These are phyloP conservation scores for Daedaleopsis sinensis DNA, from an alignment of 768 basidiomycete genomes.

Conservation along the genomic window DNA sequence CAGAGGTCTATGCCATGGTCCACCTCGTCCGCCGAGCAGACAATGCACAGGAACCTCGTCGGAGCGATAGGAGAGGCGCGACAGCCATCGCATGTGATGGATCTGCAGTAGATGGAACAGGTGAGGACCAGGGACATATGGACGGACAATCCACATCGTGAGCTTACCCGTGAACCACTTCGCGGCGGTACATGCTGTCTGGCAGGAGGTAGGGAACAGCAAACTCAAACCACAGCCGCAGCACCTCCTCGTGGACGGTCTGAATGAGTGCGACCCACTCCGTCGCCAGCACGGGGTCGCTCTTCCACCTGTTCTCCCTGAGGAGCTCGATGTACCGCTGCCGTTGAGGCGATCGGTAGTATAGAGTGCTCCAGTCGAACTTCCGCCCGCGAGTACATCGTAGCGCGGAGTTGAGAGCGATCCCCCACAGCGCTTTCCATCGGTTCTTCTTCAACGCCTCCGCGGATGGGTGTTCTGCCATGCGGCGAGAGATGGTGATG, in stretches of 20 bases:
- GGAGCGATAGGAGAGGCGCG: neutral
- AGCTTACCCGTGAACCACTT: constrained; percentile 14
- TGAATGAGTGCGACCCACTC: constrained; percentile 4
- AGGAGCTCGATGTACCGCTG: constrained; percentile 7
- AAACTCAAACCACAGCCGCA: constrained; percentile 1
- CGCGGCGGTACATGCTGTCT: neutral
- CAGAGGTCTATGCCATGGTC: neutral
- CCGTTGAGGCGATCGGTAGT: constrained; percentile 1
- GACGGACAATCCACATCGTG: neutral
- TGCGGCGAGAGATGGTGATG: no score
- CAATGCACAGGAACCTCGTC: neutral
- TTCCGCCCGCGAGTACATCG: constrained; percentile 1
- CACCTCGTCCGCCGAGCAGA: neutral
- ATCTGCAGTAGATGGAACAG: neutral
- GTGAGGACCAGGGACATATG: neutral
- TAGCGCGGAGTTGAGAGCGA: constrained; percentile 4
- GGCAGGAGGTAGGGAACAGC: neutral
- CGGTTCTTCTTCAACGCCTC: no score
- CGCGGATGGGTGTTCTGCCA: no score
- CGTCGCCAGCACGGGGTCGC: neutral
- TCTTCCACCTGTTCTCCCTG: neutral
- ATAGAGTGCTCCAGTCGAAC: constrained; percentile 8
- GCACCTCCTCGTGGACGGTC: constrained; percentile 1
- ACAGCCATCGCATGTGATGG: neutral
- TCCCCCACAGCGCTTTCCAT: constrained; percentile 2